phyloP scores from a whole-genome alignment of 805 yeast species.

The Cyberlindnera maritima region DNA sequence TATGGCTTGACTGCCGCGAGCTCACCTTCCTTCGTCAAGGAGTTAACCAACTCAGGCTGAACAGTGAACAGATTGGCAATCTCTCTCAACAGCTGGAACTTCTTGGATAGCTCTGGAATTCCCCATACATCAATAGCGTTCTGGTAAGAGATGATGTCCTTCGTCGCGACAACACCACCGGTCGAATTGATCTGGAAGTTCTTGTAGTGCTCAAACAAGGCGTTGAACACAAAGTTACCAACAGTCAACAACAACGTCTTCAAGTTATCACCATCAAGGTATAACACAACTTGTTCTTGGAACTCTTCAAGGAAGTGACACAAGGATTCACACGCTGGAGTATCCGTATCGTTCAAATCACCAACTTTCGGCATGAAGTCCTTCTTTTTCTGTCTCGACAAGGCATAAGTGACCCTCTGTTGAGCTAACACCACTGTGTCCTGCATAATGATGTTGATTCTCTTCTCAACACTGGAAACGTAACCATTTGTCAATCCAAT shows the following conservation, averaged over 20 bases:
- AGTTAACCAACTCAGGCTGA: constrained; percentile 73
- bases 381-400: constrained; percentile 68
- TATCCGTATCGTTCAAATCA: constrained; percentile 51
- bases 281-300: constrained; percentile 36
- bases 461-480: constrained; percentile 58
- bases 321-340: constrained; percentile 66
- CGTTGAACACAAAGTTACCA: constrained; percentile 55
- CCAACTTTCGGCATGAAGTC: constrained; percentile 53
- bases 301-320: constrained; percentile 48
- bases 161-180: constrained; percentile 81
- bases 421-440: constrained; percentile 55
- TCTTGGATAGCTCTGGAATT: constrained; percentile 55
- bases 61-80: constrained; percentile 83
- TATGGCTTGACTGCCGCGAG: constrained; percentile 61
- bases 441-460: constrained; percentile 60
- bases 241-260: constrained; percentile 49
- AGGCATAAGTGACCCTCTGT: constrained; percentile 45
- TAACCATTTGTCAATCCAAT: constrained; percentile 59
- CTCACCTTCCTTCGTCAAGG: constrained; percentile 80
- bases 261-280: constrained; percentile 47
- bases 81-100: constrained; percentile 71
- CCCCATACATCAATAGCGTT: constrained; percentile 65
- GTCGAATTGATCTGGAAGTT: constrained; percentile 72
- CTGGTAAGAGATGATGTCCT: constrained; percentile 79
- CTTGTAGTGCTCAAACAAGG: constrained; percentile 68